Percentiles rank a stretch among this genome's conserved stretches.
Conservation (phyloP, 169 alveolate species). For the Eimeria praecox region DNA sequence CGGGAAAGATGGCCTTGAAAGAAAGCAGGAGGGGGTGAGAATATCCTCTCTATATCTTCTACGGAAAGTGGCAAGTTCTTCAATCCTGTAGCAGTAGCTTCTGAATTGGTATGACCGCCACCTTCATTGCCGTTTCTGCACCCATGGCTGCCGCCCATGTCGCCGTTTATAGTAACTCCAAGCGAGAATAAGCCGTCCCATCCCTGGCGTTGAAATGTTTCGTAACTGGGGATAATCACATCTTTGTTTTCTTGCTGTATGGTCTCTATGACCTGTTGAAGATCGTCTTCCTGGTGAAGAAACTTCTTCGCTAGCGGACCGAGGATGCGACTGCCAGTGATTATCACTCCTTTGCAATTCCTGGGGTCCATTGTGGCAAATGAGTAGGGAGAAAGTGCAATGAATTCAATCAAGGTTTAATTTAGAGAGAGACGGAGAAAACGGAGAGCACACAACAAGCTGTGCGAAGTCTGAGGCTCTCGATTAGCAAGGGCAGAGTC, state of each 20-base stretch:
- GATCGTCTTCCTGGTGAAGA: neutral
- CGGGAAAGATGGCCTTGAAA: constrained; percentile 35
- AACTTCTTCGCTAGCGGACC: neutral
- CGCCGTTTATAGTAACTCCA: neutral
- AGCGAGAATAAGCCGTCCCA: constrained; percentile 38
- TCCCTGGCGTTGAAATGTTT: constrained; percentile 15
- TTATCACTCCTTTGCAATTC: neutral
- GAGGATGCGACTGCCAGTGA: constrained; percentile 25
- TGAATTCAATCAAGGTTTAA: neutral
- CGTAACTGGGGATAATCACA: constrained; percentile 13
- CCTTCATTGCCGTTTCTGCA: neutral
- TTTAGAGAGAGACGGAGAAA: neutral
- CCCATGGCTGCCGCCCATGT: neutral
- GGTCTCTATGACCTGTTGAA: neutral
- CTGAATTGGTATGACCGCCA: neutral
- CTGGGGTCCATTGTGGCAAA: neutral
- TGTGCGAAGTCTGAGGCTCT: neutral
- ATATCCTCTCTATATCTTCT: neutral
- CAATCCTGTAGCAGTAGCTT: neutral
- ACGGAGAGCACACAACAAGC: neutral
- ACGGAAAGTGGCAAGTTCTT: neutral
- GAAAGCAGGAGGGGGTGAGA: constrained; percentile 31
- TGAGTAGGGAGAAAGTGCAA: neutral
- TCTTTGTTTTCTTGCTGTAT: neutral
- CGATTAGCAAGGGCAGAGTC: constrained; percentile 22